Conservation (phyloP, 805 yeast species). For the Sugiyamaella americana region DNA sequence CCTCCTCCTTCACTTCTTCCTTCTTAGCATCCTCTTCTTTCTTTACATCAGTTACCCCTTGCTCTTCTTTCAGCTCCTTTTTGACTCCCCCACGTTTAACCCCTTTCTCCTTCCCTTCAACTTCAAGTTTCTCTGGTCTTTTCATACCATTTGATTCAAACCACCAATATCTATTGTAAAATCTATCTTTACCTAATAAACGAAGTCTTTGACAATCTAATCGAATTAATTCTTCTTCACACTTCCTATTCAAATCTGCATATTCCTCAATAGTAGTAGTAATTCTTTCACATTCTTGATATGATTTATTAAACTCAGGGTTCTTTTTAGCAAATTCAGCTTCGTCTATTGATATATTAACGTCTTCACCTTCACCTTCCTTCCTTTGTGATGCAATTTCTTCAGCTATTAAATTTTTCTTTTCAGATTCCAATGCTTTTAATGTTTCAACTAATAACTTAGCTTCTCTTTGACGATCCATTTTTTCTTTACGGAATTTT, state of each 20-base stretch:
- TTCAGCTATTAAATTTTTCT: constrained; percentile 25
- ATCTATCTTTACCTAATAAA: constrained; percentile 74
- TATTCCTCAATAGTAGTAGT: constrained; percentile 24
- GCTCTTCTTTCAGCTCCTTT: background rate
- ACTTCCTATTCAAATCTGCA: constrained; percentile 35
- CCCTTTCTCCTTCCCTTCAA: background rate
- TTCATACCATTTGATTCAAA: constrained; percentile 74
- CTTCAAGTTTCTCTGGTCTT: background rate
- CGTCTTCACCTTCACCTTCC: background rate
- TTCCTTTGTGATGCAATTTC: constrained; percentile 2
- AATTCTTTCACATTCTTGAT: constrained; percentile 15
- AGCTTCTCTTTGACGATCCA: constrained; percentile 59
- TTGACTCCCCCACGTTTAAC: background rate
- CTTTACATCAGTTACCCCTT: constrained; percentile 34
- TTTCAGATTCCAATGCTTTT: constrained; percentile 39
- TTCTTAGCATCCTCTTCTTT: constrained; percentile 28
- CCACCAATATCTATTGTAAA: constrained; percentile 92
- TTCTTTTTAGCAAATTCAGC: background rate
- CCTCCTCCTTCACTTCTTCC: background rate
- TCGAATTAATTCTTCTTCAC: constrained; percentile 49
- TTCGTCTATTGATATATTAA: constrained; percentile 21
- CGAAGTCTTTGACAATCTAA: constrained; percentile 69
- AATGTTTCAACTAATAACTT: constrained; percentile 49
- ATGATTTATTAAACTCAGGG: constrained; percentile 5
- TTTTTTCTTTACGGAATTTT: constrained; percentile 54